A percentile compares a stretch with the other conserved stretches of the same genome.
These are phyloP conservation scores for Mortierella antarctica DNA, from an alignment of 192 early-diverging fungal genomes.

Conservation along the genomic window DNA sequence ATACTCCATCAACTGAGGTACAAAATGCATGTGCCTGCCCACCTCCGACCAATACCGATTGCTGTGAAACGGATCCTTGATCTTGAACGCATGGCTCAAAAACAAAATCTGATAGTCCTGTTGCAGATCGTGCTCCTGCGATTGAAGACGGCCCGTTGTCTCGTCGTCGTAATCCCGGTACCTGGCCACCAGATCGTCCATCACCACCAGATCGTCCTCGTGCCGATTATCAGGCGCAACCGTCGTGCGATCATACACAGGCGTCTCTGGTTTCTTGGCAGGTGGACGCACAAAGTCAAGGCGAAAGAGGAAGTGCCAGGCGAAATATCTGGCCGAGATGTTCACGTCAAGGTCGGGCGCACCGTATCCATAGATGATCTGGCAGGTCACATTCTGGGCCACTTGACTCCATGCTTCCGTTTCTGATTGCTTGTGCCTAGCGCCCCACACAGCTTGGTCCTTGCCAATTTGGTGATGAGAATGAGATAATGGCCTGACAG, in stretches of 20 bases:
- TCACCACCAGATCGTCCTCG: neutral
- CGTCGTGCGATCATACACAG: neutral
- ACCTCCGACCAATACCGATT: conserved; percentile 10
- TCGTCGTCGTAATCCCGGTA: conserved; percentile 1
- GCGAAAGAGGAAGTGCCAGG: conserved; percentile 26
- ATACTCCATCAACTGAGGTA: conserved; percentile 36
- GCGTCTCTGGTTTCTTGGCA: neutral
- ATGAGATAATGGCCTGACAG: conserved; percentile 2
- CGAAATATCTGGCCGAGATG: conserved; percentile 14
- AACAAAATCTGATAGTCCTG: conserved; percentile 5
- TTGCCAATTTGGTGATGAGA: too few relatives aligned
- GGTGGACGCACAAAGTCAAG: neutral
- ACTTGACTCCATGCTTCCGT: conserved; percentile 12
- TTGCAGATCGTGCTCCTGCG: too few relatives aligned
- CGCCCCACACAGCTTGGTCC: neutral
- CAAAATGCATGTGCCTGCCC: conserved; percentile 29
- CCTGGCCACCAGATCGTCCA: conserved; percentile 30
- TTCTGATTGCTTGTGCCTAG: neutral
- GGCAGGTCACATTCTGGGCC: conserved; percentile 26
- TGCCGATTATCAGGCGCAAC: neutral
- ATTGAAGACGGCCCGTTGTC: too few relatives aligned
- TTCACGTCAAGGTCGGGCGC: conserved; percentile 1
- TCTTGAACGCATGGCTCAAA: conserved; percentile 27
- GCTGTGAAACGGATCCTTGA: conserved; percentile 9
- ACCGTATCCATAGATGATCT: conserved; percentile 28